Evolutionary conservation across 2,329 filamentous ascomycete species (phyloP).

Genomic region (Lomentospora prolificans): DNA sequence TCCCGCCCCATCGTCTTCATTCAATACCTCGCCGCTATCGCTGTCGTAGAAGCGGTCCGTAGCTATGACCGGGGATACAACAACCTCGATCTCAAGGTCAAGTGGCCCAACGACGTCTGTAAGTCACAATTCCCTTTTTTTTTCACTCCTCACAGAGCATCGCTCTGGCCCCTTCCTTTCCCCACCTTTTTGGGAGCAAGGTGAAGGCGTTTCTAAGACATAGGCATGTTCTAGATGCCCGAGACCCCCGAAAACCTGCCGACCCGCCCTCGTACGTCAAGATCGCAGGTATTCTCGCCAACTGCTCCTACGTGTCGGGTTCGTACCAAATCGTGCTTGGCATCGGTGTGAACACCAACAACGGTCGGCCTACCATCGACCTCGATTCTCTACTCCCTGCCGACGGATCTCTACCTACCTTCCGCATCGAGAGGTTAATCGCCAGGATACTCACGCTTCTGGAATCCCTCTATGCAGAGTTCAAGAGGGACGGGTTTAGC

Average conservation of each 20-base stretch:
- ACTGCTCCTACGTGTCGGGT: slow-evolving; percentile 68
- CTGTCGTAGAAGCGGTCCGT: slow-evolving; percentile 74
- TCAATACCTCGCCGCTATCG: slow-evolving; percentile 85
- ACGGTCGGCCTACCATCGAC: slow-evolving; percentile 77
- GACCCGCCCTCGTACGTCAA: slow-evolving; percentile 59
- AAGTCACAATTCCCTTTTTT: slow-evolving; percentile 18
- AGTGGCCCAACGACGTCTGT: slow-evolving; percentile 98
- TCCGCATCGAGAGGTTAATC: slow-evolving; percentile 70
- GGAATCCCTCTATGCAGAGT: slow-evolving; percentile 66
- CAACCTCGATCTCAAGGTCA: slow-evolving; percentile 70
- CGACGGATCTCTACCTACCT: slow-evolving; percentile 32
- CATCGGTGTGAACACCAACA: slow-evolving; percentile 77
- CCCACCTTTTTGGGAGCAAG: too few relatives aligned
- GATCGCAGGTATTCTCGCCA: slow-evolving; percentile 86
- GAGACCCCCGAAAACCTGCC: slow-evolving; percentile 47
- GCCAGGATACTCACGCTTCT: slow-evolving; percentile 71
- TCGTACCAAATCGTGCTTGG: slow-evolving; percentile 81
- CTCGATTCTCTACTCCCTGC: slow-evolving; percentile 61
- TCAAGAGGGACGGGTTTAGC: slow-evolving; percentile 68
- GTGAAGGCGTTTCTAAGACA: not conserved
- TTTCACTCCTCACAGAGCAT: not conserved
- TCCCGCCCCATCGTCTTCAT: slow-evolving; percentile 81
- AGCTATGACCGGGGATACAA: slow-evolving; percentile 69
- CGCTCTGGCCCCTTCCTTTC: too few relatives aligned
- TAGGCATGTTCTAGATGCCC: slow-evolving; percentile 44